These are phyloP conservation scores for Neofusicoccum sp. DNA, from an alignment of 2,329 filamentous ascomycete genomes.

Conservation along the genomic window DNA sequence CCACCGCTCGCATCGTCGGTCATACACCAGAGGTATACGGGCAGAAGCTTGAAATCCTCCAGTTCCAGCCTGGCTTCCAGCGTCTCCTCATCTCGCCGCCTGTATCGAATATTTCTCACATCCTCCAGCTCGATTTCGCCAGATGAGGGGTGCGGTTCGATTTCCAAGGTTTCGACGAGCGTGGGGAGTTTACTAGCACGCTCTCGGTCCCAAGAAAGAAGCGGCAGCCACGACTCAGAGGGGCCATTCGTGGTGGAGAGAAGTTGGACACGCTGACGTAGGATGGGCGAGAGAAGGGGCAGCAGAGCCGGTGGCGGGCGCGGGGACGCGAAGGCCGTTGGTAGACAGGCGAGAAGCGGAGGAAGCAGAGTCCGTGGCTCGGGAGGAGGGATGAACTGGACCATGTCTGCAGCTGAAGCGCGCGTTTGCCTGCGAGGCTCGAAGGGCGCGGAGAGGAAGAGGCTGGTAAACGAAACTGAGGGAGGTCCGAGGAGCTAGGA, in stretches of 20 bases:
- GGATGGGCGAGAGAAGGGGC: conserved; percentile 60
- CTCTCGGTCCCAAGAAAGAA: conserved; percentile 66
- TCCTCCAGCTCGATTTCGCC: conserved; percentile 77
- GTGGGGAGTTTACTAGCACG: conserved; percentile 59
- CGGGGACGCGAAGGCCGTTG: conserved; percentile 59
- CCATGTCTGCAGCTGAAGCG: conserved; percentile 40
- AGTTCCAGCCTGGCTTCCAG: conserved; percentile 66
- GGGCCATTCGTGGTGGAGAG: conserved; percentile 53
- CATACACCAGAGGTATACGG: conserved; percentile 68
- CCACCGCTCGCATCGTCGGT: conserved; percentile 59
- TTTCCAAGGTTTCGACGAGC: conserved; percentile 59
- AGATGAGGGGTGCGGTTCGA: conserved; percentile 79
- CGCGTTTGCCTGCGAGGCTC: not conserved
- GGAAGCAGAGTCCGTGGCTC: conserved; percentile 58
- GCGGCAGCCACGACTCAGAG: conserved; percentile 66
- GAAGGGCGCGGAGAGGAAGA: not conserved
- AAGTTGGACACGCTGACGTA: conserved; percentile 62
- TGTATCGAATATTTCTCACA: conserved; percentile 60
- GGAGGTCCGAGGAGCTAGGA: not conserved
- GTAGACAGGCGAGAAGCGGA: conserved; percentile 62
- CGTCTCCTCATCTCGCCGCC: conserved; percentile 72
- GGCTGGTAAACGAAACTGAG: not conserved
- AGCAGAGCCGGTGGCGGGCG: conserved; percentile 60
- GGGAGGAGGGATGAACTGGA: conserved; percentile 55
- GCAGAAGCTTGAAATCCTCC: conserved; percentile 59